phyloP scores from a whole-genome alignment of 345 rosid genomes.

The Brassica carinata region DNA sequence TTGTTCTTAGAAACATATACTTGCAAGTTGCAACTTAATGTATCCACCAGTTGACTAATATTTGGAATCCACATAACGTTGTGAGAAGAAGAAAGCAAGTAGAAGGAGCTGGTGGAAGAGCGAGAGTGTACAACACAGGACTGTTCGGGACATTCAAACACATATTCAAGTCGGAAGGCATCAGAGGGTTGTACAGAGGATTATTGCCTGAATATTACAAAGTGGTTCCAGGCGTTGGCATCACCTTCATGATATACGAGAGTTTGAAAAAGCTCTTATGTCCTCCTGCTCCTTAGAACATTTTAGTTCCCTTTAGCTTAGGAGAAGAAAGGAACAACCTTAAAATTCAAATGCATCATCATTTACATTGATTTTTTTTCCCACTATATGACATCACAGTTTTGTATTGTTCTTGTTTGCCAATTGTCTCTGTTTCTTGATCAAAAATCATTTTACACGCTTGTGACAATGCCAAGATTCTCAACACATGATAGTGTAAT shows the following conservation, averaged over 20 bases:
- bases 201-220: constrained; percentile 93
- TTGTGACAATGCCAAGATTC: background rate
- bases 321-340: constrained; percentile 11
- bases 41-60: too few relatives aligned
- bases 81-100: constrained; percentile 95
- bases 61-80: background rate
- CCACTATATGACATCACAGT: background rate
- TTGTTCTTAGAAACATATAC: too few relatives aligned
- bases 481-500: background rate
- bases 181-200: constrained; percentile 88
- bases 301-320: constrained; percentile 2
- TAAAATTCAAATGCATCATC: constrained; percentile 17
- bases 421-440: background rate
- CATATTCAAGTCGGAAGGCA: constrained; percentile 75
- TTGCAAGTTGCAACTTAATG: too few relatives aligned
- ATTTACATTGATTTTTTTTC: constrained; percentile 3
- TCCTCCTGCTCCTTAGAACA: constrained; percentile 19
- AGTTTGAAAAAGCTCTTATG: constrained; percentile 58
- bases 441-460: background rate
- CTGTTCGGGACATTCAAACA: constrained; percentile 71
- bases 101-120: constrained; percentile 94
- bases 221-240: constrained; percentile 93
- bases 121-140: constrained; percentile 73
- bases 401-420: constrained; percentile 1
- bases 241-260: constrained; percentile 87